Evolutionary conservation across 345 rosid genomes (phyloP).

Genomic region (Viola odorata): DNA sequence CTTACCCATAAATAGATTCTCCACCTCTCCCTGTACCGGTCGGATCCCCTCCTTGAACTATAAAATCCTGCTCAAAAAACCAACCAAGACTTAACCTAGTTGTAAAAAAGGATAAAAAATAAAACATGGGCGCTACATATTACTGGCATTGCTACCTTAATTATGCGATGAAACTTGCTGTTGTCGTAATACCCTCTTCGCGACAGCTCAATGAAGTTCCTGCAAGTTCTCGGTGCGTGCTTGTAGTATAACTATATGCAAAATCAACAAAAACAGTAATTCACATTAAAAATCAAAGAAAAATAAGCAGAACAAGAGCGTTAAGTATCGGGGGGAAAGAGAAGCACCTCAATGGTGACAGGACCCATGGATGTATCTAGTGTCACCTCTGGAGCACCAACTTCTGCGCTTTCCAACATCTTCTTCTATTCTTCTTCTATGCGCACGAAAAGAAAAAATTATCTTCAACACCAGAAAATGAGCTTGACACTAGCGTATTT

Average conservation of each 20-base stretch:
- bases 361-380: constrained; percentile 93
- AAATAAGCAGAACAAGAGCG: neutral
- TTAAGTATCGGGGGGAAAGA: neutral
- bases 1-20: constrained; percentile 85
- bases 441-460: neutral
- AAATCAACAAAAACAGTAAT: neutral
- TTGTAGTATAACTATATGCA: constrained; percentile 62
- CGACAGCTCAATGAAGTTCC: constrained; percentile 85
- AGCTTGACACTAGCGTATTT: too few species aligned
- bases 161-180: constrained; percentile 77
- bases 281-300: neutral
- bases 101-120: neutral
- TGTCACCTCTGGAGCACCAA: constrained; percentile 82
- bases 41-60: constrained; percentile 98
- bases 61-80: constrained; percentile 61
- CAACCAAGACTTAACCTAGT: neutral
- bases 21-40: constrained; percentile 97
- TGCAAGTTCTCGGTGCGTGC: constrained; percentile 92
- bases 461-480: neutral
- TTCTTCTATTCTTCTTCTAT: neutral
- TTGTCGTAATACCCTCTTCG: constrained; percentile 83
- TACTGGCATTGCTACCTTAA: constrained; percentile 44
- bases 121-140: neutral
- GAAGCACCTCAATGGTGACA: constrained; percentile 70
- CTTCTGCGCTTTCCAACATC: constrained; percentile 79